phyloP scores from a whole-genome alignment of 176 grass and related monocot genomes.

The Urochloa ruziziensis region DNA sequence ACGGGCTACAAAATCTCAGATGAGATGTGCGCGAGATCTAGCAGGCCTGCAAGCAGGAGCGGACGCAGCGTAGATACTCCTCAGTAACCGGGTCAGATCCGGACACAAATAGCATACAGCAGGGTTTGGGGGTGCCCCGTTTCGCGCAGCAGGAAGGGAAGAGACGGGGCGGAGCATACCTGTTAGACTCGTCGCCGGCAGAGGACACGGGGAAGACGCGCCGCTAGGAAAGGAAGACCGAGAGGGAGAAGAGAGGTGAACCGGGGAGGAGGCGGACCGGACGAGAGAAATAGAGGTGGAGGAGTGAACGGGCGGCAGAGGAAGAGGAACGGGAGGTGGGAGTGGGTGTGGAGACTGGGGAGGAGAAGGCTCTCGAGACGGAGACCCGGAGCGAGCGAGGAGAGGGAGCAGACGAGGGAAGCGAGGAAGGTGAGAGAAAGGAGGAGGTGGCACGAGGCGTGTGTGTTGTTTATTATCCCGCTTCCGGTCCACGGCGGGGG shows the following conservation, averaged over 20 bases:
- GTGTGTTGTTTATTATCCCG: constrained; percentile 38
- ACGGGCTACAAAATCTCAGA: background rate
- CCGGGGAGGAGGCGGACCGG: no score
- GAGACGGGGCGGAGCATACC: background rate
- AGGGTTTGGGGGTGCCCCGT: background rate
- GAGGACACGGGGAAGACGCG: background rate
- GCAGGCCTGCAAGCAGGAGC: background rate
- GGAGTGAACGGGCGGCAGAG: background rate
- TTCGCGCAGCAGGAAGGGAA: background rate
- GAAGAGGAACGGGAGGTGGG: background rate
- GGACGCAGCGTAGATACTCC: background rate
- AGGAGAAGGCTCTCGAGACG: background rate
- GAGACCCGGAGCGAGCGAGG: background rate
- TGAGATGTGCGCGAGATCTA: constrained; percentile 20
- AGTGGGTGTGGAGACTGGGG: constrained; percentile 1
- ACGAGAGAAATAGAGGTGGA: no score
- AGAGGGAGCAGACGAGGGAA: background rate
- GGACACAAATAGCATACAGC: background rate
- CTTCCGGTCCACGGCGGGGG: constrained; percentile 20
- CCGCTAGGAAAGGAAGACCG: background rate
- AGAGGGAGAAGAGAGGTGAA: background rate
- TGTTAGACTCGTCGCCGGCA: background rate
- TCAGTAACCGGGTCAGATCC: background rate
- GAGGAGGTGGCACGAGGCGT: background rate
- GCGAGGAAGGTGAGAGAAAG: background rate